Conservation (phyloP, 1,139 yeast species). For the Yamadazyma epiphylla region DNA sequence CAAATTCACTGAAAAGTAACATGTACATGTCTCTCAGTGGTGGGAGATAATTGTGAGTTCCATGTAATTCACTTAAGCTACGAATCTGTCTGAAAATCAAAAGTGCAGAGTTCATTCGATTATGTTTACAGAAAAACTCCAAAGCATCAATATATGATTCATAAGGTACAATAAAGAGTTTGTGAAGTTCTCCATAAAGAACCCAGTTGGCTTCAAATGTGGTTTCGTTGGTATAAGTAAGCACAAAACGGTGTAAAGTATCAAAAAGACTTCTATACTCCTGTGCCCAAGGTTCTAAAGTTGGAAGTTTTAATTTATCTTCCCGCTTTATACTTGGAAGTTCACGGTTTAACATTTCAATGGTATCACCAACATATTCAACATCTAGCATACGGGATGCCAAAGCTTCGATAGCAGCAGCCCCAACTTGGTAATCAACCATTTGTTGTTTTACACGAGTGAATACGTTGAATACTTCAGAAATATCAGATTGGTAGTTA, state of each 20-base stretch:
- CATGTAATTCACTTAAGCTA: constrained; percentile 53
- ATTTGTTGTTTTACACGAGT: constrained; percentile 37
- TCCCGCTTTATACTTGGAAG: constrained; percentile 44
- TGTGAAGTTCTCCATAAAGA: constrained; percentile 56
- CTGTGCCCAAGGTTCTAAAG: constrained; percentile 20
- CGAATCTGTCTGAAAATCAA: constrained; percentile 63
- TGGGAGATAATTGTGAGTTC: constrained; percentile 37
- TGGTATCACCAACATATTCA: constrained; percentile 54
- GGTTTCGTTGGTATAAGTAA: constrained; percentile 36
- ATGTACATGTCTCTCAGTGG: constrained; percentile 70
- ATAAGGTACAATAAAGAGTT: constrained; percentile 56
- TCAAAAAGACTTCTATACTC: constrained; percentile 33
- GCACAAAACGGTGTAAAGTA: constrained; percentile 43
- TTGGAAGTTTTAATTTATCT: constrained; percentile 25
- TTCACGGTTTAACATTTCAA: constrained; percentile 58
- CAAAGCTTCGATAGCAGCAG: constrained; percentile 46
- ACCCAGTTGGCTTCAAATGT: constrained; percentile 57
- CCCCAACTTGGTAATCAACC: constrained; percentile 23
- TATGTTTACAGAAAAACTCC: constrained; percentile 53
- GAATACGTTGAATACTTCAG: constrained; percentile 29
- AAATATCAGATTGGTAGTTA: constrained; percentile 16
- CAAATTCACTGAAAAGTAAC: constrained; percentile 60
- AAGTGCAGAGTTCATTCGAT: constrained; percentile 63
- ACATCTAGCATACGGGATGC: constrained; percentile 43
- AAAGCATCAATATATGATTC: constrained; percentile 60